Base-by-base conservation (phyloP, 1,284 basidiomycete species). In the Papiliotrema fonsecae region DNA sequence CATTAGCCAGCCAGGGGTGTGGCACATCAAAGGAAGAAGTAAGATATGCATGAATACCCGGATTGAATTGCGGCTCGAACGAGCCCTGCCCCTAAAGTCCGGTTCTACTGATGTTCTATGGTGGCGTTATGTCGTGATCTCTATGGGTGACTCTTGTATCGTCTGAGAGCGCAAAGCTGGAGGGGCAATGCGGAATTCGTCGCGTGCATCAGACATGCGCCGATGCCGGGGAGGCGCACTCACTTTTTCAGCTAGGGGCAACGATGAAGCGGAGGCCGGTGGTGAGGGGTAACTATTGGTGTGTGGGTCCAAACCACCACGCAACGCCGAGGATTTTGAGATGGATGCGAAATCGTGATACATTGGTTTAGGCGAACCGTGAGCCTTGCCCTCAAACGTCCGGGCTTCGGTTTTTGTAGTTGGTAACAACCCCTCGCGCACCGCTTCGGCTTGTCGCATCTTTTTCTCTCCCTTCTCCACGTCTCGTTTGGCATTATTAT, bases 381-480 rank as follows among this genome's bases (percentile, higher is more conserved):
- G 60, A 10, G 49, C 28, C 18, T 53, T 50, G 62, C 34, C 35
- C 26, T 47, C 46, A 10, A 34, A 28, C 14, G 35, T 18, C 30
- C 44, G 24, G 11, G 24, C 34, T 42, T 73, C 70, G 7, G 50
- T 54, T 31, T 61, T 56, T 14, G 55, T 70, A 6, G 60, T 57
- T 0, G 72, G 72, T 34, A 75, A 60, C 42, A 70, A 54, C 41
- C 73, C 74, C 9, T 87, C 85, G 49, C 82, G 77, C 38, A 82
- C 80, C 6, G 87, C 88, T 67, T 92, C 88, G n/a, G 91, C 83
- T 52, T 86, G 78, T 46, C 85, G 78, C 75, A 90, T 80, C 73
- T 85, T 86, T 70, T 85, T 86, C 78, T 97, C 92, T 31, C 92
- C 92, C 65, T 81, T 82, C 67, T 90, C 91, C n/a, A 97, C 88